Evolutionary conservation across 116 monocot species (phyloP).

Genomic region (Zostera marina): DNA sequence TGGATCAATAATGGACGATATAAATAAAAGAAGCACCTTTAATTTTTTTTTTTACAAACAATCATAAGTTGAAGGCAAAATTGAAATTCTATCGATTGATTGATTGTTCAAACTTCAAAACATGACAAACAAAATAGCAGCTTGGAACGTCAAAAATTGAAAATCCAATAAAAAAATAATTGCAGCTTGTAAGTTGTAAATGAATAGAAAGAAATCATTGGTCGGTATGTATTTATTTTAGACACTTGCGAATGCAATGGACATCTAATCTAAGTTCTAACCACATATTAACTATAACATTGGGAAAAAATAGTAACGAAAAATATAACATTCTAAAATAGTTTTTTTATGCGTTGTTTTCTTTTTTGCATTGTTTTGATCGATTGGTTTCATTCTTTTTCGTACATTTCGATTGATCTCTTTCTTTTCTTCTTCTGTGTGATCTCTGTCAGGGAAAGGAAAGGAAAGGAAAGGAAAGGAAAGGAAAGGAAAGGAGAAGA

Average conservation of each 20-base stretch:
- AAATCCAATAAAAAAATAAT: neutral
- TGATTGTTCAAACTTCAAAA: no score
- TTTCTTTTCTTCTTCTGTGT: neutral
- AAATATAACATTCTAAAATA: no score
- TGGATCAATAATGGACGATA: no score
- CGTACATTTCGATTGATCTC: no score
- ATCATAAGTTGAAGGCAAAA: no score
- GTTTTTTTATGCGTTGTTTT: neutral
- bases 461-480: neutral
- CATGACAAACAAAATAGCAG: no score
- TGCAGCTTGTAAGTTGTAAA: neutral
- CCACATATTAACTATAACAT: neutral
- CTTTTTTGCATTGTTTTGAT: neutral
- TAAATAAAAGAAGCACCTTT: no score
- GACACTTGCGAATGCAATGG: neutral
- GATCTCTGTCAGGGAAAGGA: neutral
- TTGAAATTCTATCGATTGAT: no score
- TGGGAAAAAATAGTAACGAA: neutral
- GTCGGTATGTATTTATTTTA: neutral
- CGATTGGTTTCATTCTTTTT: no score
- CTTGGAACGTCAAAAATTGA: neutral
- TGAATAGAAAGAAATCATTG: neutral
- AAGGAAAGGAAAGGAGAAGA: neutral
- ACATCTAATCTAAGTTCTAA: no score
- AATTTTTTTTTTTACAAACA: no score